Conservation (phyloP, 2,329 filamentous ascomycete genomes). For the Neonectria neomacrospora region DNA sequence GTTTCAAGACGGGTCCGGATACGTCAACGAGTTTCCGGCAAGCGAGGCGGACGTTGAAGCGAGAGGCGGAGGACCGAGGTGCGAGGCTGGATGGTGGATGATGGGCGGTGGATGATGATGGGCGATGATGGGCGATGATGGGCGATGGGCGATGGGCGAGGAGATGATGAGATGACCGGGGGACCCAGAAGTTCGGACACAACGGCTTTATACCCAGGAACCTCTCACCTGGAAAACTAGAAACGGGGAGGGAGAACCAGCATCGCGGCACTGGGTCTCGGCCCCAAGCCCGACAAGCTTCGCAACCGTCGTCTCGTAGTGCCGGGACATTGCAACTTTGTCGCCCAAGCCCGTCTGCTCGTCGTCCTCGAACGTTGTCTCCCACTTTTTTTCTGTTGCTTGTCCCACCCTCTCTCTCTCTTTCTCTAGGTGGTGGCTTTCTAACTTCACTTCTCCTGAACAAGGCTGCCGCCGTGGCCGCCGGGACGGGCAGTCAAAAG, state of each 20-base stretch:
- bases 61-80: neutral
- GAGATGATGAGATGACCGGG: constrained; percentile 18
- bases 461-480: constrained; percentile 21
- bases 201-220: constrained; percentile 44
- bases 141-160: constrained; percentile 13
- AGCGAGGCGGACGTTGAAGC: neutral
- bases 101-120: too few species aligned
- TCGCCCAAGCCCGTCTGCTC: constrained; percentile 9
- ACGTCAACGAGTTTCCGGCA: neutral
- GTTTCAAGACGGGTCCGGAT: neutral
- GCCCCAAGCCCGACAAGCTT: constrained; percentile 36
- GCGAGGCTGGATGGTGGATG: constrained; percentile 9
- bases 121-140: neutral
- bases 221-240: constrained; percentile 11
- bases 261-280: constrained; percentile 36
- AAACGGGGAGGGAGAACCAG: constrained; percentile 32
- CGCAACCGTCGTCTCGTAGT: constrained; percentile 36
- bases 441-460: constrained; percentile 28
- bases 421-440: neutral
- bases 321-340: constrained; percentile 31
- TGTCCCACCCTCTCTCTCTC: constrained; percentile 21
- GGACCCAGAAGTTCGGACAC: constrained; percentile 38
- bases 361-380: constrained; percentile 4
- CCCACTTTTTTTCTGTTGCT: constrained; percentile 31
- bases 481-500: constrained; percentile 11